phyloP scores from a whole-genome alignment of 169 alveolate species.

The Eimeria acervulina region DNA sequence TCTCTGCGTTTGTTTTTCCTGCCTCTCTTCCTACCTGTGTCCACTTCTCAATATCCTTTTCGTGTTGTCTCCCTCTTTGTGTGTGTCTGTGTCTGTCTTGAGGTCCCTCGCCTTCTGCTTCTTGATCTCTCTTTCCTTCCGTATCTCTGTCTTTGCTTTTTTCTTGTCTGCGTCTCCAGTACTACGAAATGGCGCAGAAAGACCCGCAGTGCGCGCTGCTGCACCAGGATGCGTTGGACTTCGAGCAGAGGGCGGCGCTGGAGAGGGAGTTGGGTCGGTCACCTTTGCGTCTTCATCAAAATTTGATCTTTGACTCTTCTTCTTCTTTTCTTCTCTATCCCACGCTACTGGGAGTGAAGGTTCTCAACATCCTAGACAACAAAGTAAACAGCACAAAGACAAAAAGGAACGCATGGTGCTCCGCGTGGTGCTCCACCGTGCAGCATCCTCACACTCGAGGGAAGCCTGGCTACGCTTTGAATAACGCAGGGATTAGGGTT shows the following conservation, averaged over 20 bases:
- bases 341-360: slow-evolving; percentile 96
- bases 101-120: not conserved
- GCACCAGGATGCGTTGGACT: slow-evolving; percentile 95
- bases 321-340: slow-evolving; percentile 95
- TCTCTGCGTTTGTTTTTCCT: no score
- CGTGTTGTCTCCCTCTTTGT: no score
- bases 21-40: no score
- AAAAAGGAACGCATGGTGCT: no score
- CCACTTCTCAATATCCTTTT: no score
- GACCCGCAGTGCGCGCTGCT: slow-evolving; percentile 89
- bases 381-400: slow-evolving; percentile 73
- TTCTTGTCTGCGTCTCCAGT: slow-evolving; percentile 76
- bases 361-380: slow-evolving; percentile 90
- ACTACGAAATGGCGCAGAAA: slow-evolving; percentile 92
- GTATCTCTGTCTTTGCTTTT: not conserved
- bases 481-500: slow-evolving; percentile 8
- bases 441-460: no score
- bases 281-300: slow-evolving; percentile 87
- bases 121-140: not conserved
- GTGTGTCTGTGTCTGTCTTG: not conserved
- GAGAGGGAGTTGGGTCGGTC: slow-evolving; percentile 94
- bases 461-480: not conserved
- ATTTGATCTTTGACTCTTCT: slow-evolving; percentile 96
- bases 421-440: no score
- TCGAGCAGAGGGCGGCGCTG: slow-evolving; percentile 94